Evolutionary conservation across 345 rosid genomes (phyloP), one percentile per base, ranked within the genome.

Genomic region (Eucalyptus regnans): DNA sequence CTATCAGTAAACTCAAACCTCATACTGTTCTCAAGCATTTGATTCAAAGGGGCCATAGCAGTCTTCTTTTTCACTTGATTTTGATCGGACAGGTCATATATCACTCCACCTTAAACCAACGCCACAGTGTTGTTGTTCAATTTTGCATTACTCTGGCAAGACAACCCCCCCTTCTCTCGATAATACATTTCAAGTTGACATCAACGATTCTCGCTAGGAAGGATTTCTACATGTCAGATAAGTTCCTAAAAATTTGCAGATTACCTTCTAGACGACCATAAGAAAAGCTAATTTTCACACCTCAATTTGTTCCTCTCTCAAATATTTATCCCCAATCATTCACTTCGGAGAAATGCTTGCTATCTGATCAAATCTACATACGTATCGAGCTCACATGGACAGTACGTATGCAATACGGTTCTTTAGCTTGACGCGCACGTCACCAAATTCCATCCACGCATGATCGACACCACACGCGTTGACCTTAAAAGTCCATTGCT

Each of bases 41-140:
- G 48, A 0, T 41, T 20, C 83, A 37, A 3, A 37, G 27, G 27
- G 46, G 46, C 0, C 27, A 71, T 3, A 0, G 1, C 0, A 71
- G 0, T 71, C 27, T 31, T 37, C 2, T 9, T 17, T 71, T 76
- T 76, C 48, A 76, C 83, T 76, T 76, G 83, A 71, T 71, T 71
- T 33, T 71, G 81, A 22, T n/a, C 0, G 0, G 14, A 76, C 27
- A 2, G 83, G 83, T 20, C 48, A 76, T 20, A 37, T 6, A 76
- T 20, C 15, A 76, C 27, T 76, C 46, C 44, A 37, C 48, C 83
- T 76, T 20, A 2, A 76, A 1, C 27, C 14, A 10, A 76, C 2
- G 46, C 48, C 3, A 9, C 83, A 0, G 37, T 76, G 3, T 18
- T 0, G 14, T 37, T 0, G 3, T 12, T 76, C 83, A 76, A 76